A percentile compares a stretch with the other conserved stretches of the same genome.
Evolutionary conservation across 2,329 filamentous ascomycete genomes (phyloP).

Genomic region (Cladosporium cucumerinum): DNA sequence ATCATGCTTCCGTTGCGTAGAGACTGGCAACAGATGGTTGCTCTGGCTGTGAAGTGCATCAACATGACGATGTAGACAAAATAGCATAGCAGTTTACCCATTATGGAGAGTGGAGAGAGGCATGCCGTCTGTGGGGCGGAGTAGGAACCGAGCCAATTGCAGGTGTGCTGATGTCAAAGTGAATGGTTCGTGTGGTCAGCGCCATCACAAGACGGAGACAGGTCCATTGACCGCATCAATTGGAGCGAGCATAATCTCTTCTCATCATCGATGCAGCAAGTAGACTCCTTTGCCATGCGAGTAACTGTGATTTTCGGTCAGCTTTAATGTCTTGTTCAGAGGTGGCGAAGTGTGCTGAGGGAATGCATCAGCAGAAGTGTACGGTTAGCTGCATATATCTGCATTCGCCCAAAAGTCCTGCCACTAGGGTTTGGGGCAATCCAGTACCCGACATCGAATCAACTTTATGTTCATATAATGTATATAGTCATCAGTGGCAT

Average conservation of each 20-base stretch:
- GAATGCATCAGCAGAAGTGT: too few relatives aligned
- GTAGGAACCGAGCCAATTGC: not conserved
- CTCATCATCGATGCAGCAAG: not conserved
- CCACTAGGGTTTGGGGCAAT: too few relatives aligned
- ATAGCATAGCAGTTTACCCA: not conserved
- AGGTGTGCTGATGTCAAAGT: not conserved
- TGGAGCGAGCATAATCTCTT: not conserved
- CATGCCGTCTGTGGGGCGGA: constrained; percentile 1
- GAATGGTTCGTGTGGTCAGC: not conserved
- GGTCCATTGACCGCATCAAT: not conserved
- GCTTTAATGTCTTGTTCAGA: too few relatives aligned
- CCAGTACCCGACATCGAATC: too few relatives aligned
- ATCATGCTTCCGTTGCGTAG: not conserved
- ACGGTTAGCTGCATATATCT: too few relatives aligned
- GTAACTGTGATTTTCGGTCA: too few relatives aligned
- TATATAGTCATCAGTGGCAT: too few relatives aligned
- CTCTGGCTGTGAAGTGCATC: not conserved
- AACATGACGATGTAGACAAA: not conserved
- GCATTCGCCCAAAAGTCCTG: too few relatives aligned
- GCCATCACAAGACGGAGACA: not conserved
- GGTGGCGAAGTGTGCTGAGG: too few relatives aligned
- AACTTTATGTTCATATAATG: too few relatives aligned
- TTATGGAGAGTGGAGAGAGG: not conserved
- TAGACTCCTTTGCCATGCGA: too few relatives aligned
- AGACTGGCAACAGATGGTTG: not conserved